These are phyloP conservation scores for Mikania micrantha DNA, from an alignment of 129 eudicot species.

Conservation along the genomic window DNA sequence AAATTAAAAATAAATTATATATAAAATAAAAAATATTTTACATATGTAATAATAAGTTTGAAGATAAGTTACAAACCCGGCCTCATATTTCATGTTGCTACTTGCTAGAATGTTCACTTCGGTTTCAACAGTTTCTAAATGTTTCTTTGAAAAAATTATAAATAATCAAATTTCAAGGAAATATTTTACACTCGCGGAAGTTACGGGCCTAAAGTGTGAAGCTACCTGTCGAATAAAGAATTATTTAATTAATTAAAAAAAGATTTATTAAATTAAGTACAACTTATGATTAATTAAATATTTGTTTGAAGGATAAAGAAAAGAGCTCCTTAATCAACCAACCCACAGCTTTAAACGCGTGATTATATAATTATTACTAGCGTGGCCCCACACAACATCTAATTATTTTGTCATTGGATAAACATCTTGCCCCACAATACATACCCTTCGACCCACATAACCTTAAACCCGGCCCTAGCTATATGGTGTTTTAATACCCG, in stretches of 20 bases:
- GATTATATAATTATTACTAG: conserved; percentile 30
- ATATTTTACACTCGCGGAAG: conserved; percentile 11
- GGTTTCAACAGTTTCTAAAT: background rate
- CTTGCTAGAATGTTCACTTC: background rate
- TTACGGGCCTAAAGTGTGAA: conserved; percentile 29
- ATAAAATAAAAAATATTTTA: too few relatives aligned
- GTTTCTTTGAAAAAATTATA: background rate
- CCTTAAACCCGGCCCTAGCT: too few relatives aligned
- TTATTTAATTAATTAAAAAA: too few relatives aligned
- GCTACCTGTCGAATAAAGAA: conserved; percentile 14
- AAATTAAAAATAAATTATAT: too few relatives aligned
- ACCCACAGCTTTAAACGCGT: conserved; percentile 53
- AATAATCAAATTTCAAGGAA: background rate
- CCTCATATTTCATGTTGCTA: background rate
- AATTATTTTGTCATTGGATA: conserved; percentile 14
- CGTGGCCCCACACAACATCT: conserved; percentile 23
- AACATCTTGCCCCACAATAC: conserved; percentile 19
- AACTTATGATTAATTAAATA: conserved; percentile 4
- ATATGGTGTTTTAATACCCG: too few relatives aligned
- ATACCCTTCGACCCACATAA: background rate
- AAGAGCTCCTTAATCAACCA: conserved; percentile 29
- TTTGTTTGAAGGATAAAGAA: conserved; percentile 16
- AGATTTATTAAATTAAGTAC: background rate
- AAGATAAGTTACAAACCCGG: background rate
- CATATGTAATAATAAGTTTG: too few relatives aligned